Percentiles rank a stretch among this genome's conserved stretches.
phyloP scores from a whole-genome alignment of 2,329 filamentous ascomycete species.

The Lasiodiplodia hormozganensis region DNA sequence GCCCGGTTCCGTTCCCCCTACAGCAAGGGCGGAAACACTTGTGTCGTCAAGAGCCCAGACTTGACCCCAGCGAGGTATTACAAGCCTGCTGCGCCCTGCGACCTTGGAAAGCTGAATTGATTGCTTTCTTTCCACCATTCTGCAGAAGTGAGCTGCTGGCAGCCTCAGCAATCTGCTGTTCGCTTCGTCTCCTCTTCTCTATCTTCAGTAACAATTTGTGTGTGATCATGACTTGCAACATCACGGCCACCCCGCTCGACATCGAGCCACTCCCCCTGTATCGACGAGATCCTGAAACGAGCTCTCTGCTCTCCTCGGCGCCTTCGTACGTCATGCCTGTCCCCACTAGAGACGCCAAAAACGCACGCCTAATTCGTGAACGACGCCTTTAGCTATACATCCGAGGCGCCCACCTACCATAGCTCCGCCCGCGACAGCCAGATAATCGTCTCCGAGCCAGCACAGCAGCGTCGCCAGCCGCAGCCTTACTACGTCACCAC shows the following conservation, averaged over 20 bases:
- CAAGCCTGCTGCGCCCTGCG: slow-evolving; percentile 21
- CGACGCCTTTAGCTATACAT: slow-evolving; percentile 46
- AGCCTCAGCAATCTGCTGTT: slow-evolving; percentile 1
- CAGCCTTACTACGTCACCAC: slow-evolving; percentile 25
- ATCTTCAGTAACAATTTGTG: not conserved
- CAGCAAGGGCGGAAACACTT: slow-evolving; percentile 11
- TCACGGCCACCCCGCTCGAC: slow-evolving; percentile 37
- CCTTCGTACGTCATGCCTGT: slow-evolving; percentile 61
- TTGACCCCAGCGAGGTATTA: slow-evolving; percentile 29
- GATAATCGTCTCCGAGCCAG: slow-evolving; percentile 35
- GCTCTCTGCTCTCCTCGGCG: slow-evolving; percentile 71
- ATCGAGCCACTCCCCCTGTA: slow-evolving; percentile 43
- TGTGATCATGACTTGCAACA: slow-evolving; percentile 37
- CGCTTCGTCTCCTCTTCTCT: not conserved
- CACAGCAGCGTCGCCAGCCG: not conserved
- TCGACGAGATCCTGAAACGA: slow-evolving; percentile 66
- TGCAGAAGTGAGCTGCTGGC: slow-evolving; percentile 15
- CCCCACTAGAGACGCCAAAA: too few relatives aligned
- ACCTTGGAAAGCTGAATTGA: not conserved
- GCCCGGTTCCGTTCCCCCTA: not conserved
- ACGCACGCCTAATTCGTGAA: not conserved
- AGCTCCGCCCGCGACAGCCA: slow-evolving; percentile 53
- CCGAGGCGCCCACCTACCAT: slow-evolving; percentile 70
- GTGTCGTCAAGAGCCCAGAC: slow-evolving; percentile 7
- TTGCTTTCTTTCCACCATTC: slow-evolving; percentile 15